These are phyloP conservation scores for Ricinus communis DNA, from an alignment of 345 rosid species.

Conservation along the genomic window DNA sequence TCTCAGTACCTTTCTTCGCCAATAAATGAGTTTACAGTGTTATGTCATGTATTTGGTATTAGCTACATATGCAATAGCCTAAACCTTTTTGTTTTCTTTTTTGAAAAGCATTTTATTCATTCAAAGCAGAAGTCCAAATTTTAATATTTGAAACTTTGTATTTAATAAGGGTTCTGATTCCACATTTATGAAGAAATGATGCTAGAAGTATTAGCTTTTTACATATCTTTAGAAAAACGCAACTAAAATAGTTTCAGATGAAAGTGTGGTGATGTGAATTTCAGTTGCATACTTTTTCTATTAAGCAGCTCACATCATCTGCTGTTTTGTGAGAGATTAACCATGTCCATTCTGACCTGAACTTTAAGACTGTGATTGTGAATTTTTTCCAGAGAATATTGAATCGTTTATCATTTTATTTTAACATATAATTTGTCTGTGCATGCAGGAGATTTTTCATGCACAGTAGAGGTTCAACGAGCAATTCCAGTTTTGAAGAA, in stretches of 20 bases:
- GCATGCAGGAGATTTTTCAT: constrained; percentile 60
- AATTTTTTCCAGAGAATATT: not conserved
- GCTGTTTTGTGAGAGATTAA: not conserved
- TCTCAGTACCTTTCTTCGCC: not conserved
- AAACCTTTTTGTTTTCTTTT: not conserved
- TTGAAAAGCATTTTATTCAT: too few species aligned
- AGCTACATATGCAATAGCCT: not conserved
- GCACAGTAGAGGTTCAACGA: constrained; percentile 72
- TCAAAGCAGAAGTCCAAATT: not conserved
- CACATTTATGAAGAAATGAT: too few species aligned
- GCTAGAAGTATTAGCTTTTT: too few species aligned
- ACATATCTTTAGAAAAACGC: too few species aligned
- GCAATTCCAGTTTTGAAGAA: constrained; percentile 74
- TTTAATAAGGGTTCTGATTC: too few species aligned
- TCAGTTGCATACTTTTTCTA: not conserved
- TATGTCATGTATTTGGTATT: not conserved
- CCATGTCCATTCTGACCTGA: not conserved
- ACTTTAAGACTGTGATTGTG: not conserved
- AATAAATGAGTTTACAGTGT: not conserved
- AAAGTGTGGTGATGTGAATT: not conserved
- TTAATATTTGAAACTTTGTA: not conserved
- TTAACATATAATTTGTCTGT: not conserved
- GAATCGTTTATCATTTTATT: not conserved
- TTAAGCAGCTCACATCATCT: not conserved
- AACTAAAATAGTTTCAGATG: too few species aligned